Percentiles rank a stretch among this genome's conserved stretches.
These are phyloP conservation scores for Capillidium rhysosporum DNA, from an alignment of 371 early-diverging fungal species.

Conservation along the genomic window DNA sequence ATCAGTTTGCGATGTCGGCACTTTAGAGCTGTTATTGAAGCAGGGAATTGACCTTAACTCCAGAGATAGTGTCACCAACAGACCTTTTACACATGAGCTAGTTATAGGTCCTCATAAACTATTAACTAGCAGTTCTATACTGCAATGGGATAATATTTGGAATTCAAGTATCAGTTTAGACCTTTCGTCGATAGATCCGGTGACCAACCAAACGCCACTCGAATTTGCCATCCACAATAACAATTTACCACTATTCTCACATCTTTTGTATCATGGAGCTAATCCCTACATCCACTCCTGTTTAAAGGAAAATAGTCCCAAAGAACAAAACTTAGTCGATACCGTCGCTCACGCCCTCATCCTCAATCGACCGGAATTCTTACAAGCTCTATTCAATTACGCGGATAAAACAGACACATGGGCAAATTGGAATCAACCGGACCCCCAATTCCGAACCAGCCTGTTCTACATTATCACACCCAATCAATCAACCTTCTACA, in stretches of 20 bases:
- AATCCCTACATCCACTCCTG: conserved; percentile 13
- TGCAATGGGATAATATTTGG: too few species aligned
- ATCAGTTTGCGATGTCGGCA: too few species aligned
- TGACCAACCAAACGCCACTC: conserved; percentile 24
- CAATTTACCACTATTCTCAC: conserved; percentile 14
- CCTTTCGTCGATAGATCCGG: conserved; percentile 15
- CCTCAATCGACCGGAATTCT: background rate
- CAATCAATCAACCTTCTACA: too few species aligned
- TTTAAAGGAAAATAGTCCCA: too few species aligned
- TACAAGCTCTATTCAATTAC: background rate
- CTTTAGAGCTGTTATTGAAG: background rate
- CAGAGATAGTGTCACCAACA: background rate
- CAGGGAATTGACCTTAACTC: background rate
- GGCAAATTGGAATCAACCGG: background rate
- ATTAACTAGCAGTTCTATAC: too few species aligned
- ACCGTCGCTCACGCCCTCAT: background rate
- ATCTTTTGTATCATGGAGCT: conserved; percentile 17
- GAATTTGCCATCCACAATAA: conserved; percentile 21
- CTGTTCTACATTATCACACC: too few species aligned
- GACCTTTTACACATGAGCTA: background rate
- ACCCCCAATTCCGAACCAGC: too few species aligned
- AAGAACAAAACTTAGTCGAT: background rate
- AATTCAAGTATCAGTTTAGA: conserved; percentile 9
- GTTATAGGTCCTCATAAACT: background rate
- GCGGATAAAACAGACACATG: background rate